Evolutionary conservation across 352 stramenopile genomes (phyloP), one percentile per base, ranked within the genome.

Genomic region (Globisporangium canariense): DNA sequence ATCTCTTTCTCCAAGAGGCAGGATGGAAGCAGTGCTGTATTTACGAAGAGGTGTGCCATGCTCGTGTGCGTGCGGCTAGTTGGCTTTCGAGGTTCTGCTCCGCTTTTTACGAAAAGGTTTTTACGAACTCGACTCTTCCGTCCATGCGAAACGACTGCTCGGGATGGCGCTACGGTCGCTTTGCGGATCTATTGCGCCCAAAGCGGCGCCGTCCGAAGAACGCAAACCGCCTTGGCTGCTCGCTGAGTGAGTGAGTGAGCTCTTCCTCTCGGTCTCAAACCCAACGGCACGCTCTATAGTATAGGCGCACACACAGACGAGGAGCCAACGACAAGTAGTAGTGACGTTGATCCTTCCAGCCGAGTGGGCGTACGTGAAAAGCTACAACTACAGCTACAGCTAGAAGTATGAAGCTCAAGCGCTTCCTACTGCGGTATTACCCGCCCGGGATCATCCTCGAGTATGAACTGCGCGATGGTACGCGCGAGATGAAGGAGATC

Each of bases 361-460:
- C 25, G 25, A 28, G 25, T 28, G 25, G 25, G 25, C 25, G 25
- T 28, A 28, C 25, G 25, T 28, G 25, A 28, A 28, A 28, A 28
- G 25, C 25, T 28, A 28, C 25, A 28, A 28, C 25, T 28, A 28
- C 25, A 28, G 25, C 25, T 28, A 28, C 25, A 28, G 25, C 25
- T 28, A 28, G 25, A 28, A 28, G 25, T 28, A 28, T 98, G 95
- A 98, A 98, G 79, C 82, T 98, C 30, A 98, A 98, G 78, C 79
- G 94, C 47, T 98, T 98, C 68, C 69, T 98, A 66, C 76, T 98
- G 65, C 78, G 95, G 57, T 98, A 98, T 76, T 98, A 98, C 68
- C 94, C 95, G 60, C 94, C 94, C 38, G 90, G 94, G 10, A 98
- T 98, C 74, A 98, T 98, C 65, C 83, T 98, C 64, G 95, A 98